Percentiles rank a stretch among this genome's conserved stretches.
Evolutionary conservation across 371 early-diverging fungal species (phyloP).

Genomic region (Phascolomyces articulosus): DNA sequence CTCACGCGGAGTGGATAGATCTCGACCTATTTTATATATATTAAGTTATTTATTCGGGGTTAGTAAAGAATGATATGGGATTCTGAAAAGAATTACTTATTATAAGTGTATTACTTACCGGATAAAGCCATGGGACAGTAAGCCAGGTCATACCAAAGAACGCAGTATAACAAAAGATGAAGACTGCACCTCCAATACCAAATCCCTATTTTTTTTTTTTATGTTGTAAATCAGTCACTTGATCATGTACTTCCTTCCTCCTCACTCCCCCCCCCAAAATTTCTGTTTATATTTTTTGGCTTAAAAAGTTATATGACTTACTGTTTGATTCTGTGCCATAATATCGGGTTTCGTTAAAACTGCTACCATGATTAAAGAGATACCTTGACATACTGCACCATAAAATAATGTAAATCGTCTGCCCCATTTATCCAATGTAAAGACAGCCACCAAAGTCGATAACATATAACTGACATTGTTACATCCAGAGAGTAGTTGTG

Average conservation of each 20-base stretch:
- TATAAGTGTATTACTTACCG: constrained; percentile 14
- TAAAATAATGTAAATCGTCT: constrained; percentile 40
- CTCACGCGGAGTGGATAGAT: constrained; percentile 42
- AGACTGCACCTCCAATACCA: constrained; percentile 38
- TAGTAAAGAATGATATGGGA: neutral
- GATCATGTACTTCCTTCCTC: neutral
- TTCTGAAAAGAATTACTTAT: neutral
- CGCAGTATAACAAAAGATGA: constrained; percentile 38
- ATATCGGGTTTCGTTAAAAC: constrained; percentile 41
- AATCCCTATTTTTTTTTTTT: constrained; percentile 14
- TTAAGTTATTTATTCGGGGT: neutral
- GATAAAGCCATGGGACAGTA: constrained; percentile 44
- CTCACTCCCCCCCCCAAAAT: neutral
- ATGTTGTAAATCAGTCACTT: neutral
- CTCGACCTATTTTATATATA: constrained; percentile 12
- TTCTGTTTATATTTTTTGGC: neutral
- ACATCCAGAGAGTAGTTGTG: constrained; percentile 41
- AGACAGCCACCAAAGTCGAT: constrained; percentile 38
- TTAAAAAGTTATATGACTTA: neutral
- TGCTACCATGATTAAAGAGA: constrained; percentile 37
- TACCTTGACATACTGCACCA: constrained; percentile 42
- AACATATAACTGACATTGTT: constrained; percentile 44
- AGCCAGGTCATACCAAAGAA: constrained; percentile 49
- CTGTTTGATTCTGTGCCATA: constrained; percentile 23
- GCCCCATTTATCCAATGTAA: constrained; percentile 43